Evolutionary conservation across 73 alveolate genomes (phyloP).

Genomic region (Paramecium biaurelia): DNA sequence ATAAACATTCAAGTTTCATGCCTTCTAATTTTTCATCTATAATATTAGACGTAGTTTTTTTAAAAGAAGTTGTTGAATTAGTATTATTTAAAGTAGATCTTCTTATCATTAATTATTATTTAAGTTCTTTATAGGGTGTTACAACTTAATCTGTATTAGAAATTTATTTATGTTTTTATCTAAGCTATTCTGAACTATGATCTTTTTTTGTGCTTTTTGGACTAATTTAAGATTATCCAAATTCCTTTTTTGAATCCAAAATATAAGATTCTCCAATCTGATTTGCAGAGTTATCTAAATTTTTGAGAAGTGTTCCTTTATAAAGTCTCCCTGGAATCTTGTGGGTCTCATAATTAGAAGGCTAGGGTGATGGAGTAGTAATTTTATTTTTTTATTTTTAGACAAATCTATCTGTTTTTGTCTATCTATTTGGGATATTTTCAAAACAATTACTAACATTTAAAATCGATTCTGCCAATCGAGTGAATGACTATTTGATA

Average conservation of each 20-base stretch:
- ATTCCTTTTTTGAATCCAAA: not conserved
- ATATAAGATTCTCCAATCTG: not conserved
- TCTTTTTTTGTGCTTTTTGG: not conserved
- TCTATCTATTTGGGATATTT: not conserved
- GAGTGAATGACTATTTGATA: not conserved
- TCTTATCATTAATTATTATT: not conserved
- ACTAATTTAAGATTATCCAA: not conserved
- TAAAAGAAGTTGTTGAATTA: not conserved
- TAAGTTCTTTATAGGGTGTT: not conserved
- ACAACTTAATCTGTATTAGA: not conserved
- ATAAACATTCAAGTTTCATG: not conserved
- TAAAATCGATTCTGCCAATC: not conserved
- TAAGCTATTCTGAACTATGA: not conserved
- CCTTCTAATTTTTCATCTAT: not conserved
- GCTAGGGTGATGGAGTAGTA: not conserved
- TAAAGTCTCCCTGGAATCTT: not conserved
- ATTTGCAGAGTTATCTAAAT: not conserved
- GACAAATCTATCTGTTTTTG: slow-evolving; percentile 17
- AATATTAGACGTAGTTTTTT: not conserved
- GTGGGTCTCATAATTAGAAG: not conserved
- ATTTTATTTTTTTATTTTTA: not conserved
- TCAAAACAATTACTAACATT: slow-evolving; percentile 32
- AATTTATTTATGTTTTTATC: not conserved
- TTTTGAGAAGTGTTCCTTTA: not conserved
- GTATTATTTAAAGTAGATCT: not conserved